A percentile compares a stretch with the other conserved stretches of the same genome.
These are phyloP conservation scores for Luffa acutangula DNA, from an alignment of 306 rosid species.

Conservation along the genomic window DNA sequence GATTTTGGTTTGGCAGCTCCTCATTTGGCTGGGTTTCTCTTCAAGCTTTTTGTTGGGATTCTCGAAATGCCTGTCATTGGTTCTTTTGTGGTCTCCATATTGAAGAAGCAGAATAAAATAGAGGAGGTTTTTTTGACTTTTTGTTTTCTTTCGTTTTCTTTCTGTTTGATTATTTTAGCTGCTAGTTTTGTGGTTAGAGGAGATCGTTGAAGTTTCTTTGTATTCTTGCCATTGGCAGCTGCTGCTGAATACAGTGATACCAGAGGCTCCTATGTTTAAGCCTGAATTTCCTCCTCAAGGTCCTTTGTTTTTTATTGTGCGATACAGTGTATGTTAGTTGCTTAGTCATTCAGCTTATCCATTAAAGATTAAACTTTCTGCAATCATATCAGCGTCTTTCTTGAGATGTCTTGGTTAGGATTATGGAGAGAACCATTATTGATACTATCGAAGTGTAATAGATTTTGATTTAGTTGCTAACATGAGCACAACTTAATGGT, in stretches of 20 bases:
- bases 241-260: constrained; percentile 59
- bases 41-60: constrained; percentile 55
- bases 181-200: not conserved
- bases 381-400: not conserved
- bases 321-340: not conserved
- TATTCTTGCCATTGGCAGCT: constrained; percentile 28
- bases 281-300: constrained; percentile 98
- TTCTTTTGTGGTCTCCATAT: constrained; percentile 25
- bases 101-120: constrained; percentile 65
- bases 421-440: not conserved
- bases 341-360: not conserved
- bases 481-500: not conserved
- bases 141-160: not conserved
- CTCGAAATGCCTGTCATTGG: constrained; percentile 58
- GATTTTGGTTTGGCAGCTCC: constrained; percentile 55
- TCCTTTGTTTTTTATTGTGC: constrained; percentile 5
- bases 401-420: not conserved
- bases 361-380: not conserved
- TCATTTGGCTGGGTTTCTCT: constrained; percentile 60
- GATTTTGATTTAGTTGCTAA: not conserved
- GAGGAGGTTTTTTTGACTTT: constrained; percentile 38
- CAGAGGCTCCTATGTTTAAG: constrained; percentile 84
- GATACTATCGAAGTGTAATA: not conserved
- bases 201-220: not conserved
- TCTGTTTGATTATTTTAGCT: not conserved